Evolutionary conservation across 441 rosid genomes (phyloP), one percentile per base, ranked within the genome.

Genomic region (Populus hybrid): DNA sequence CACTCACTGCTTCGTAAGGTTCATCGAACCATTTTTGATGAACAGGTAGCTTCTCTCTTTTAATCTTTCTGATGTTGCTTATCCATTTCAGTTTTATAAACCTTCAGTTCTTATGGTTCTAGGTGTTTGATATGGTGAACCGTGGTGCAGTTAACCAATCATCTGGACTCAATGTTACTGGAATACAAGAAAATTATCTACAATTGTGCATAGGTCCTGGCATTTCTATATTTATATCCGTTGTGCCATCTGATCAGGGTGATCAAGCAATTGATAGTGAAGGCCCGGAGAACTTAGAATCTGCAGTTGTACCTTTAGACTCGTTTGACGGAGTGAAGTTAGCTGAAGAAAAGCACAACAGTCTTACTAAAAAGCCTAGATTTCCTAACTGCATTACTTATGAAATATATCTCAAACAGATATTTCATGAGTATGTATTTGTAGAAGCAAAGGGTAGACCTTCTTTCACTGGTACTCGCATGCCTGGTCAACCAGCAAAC

Each of bases 41-140:
- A 94, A 87, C 97, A 90, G 97, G 98, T 94, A 61, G 57, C 16
- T 42, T 69, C 64, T 63, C 42, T 16, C 36, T 36, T 38, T 24
- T 30, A 12, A 26, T 63, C 26, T n/a, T 3, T 6, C 30, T 21
- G 26, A 26, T 7, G 14, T 10, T 5, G 18, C 2, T 64, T 32
- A 24, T 69, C 40, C 53, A 10, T 79, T 57, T 63, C 73, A 76
- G 64, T 26, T 61, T 71, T 68, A 65, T 76, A 76, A 36, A 57
- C 53, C 42, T 78, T 77, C 74, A 69, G n/a, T 65, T 81, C 75
- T 81, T 77, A 28, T 83, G 79, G 75, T 84, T 76, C 64, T 87
- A 93, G 98, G 91, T 92, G 69, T 95, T 93, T 89, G 92, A 94
- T 79, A 84, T 91, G 85, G 88, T 94, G 77, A 92, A 87, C 78